Conservation (phyloP, 768 basidiomycete species). For the Cystofilobasidium capitatum region DNA sequence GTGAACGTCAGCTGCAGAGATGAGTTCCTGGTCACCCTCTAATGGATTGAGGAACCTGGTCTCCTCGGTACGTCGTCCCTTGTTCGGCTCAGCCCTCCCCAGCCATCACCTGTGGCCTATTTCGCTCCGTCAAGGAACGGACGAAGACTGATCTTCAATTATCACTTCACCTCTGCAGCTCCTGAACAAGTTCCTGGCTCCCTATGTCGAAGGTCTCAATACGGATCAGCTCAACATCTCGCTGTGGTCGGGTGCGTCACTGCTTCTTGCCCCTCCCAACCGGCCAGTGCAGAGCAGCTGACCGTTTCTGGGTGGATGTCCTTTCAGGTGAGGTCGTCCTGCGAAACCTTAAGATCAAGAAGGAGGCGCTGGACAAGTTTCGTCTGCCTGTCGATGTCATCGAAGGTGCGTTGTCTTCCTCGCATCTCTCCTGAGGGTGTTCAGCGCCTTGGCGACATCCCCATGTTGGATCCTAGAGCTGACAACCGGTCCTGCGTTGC, state of each 20-base stretch:
- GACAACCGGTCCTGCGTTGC: not conserved
- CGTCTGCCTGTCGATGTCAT: slow-evolving; percentile 87
- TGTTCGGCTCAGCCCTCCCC: not conserved
- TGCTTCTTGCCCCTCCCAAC: not conserved
- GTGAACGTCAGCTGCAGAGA: not conserved
- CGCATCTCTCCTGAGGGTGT: no score
- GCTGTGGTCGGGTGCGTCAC: slow-evolving; percentile 54
- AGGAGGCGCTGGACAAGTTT: slow-evolving; percentile 88
- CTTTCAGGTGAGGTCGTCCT: slow-evolving; percentile 41
- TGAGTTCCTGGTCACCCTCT: slow-evolving; percentile 23
- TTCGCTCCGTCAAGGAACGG: no score
- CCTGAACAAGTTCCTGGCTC: slow-evolving; percentile 83
- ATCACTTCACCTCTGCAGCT: slow-evolving; percentile 42
- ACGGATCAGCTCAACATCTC: slow-evolving; percentile 90
- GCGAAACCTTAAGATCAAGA: slow-evolving; percentile 75
- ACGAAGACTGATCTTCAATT: not conserved
- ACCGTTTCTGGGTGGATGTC: slow-evolving; percentile 16
- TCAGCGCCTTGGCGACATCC: not conserved
- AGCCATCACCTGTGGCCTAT: no score
- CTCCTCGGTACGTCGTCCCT: slow-evolving; percentile 5
- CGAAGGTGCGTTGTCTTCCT: slow-evolving; percentile 53
- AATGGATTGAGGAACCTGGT: slow-evolving; percentile 22
- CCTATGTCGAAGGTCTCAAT: slow-evolving; percentile 93
- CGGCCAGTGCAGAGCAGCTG: not conserved
- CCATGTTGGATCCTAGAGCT: not conserved